phyloP scores from a whole-genome alignment of 192 early-diverging fungal species.

The Backusella tarrabulga region DNA sequence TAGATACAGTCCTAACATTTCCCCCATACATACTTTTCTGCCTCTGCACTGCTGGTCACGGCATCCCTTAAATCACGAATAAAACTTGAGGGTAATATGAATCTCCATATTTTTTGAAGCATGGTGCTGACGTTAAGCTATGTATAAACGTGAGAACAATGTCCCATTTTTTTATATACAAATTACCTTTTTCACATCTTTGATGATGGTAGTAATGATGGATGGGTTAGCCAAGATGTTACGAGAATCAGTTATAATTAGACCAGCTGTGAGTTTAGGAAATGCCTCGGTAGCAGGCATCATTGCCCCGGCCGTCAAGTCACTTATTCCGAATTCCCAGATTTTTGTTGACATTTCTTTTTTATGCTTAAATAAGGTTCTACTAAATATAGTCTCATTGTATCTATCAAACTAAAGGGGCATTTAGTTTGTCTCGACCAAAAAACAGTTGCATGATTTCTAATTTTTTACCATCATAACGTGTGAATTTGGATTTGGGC shows the following conservation, averaged over 20 bases:
- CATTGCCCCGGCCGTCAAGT: background rate
- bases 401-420: conserved; percentile 11
- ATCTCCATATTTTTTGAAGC: background rate
- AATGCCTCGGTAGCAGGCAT: background rate
- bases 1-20: background rate
- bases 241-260: background rate
- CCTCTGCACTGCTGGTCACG: background rate
- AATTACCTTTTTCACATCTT: background rate
- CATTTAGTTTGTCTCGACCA: too few species aligned
- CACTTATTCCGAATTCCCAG: background rate
- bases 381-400: background rate
- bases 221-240: background rate
- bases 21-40: background rate
- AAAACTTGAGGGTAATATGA: background rate
- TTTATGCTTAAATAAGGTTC: conserved; percentile 2
- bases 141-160: background rate
- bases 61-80: background rate
- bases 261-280: background rate
- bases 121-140: background rate
- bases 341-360: background rate
- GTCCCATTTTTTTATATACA: background rate
- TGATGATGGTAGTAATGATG: background rate
- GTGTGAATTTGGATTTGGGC: background rate
- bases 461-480: conserved; percentile 7
- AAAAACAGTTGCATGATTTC: background rate